Evolutionary conservation across 23 red algal genomes (phyloP).

Genomic region (Agarophyton chilense): DNA sequence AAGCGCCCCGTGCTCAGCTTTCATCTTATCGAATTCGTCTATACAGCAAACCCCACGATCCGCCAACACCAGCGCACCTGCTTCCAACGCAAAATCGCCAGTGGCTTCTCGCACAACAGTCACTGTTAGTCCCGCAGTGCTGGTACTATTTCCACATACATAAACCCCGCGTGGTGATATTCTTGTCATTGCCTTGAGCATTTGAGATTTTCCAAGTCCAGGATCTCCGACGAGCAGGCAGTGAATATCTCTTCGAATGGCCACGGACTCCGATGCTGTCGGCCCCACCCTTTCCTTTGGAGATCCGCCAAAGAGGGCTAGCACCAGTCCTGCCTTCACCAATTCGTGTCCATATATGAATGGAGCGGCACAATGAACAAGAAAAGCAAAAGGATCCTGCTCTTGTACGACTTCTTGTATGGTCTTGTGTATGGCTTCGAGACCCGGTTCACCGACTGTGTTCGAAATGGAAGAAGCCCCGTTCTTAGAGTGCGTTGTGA

Average conservation of each 20-base stretch:
- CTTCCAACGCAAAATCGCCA: slow-evolving; percentile 95
- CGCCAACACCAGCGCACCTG: slow-evolving; percentile 92
- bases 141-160: slow-evolving; percentile 96
- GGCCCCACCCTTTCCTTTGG: slow-evolving; percentile 48
- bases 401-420: slow-evolving; percentile 77
- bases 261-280: slow-evolving; percentile 39
- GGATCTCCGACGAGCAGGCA: slow-evolving; percentile 96
- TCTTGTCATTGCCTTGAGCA: slow-evolving; percentile 85
- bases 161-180: slow-evolving; percentile 93
- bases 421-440: slow-evolving; percentile 19
- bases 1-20: slow-evolving; percentile 87
- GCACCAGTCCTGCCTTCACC: slow-evolving; percentile 91
- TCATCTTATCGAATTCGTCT: slow-evolving; percentile 99
- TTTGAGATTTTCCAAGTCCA: slow-evolving; percentile 98
- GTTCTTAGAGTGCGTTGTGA: slow-evolving; percentile 36
- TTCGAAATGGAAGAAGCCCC: slow-evolving; percentile 16
- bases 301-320: slow-evolving; percentile 87
- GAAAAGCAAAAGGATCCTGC: slow-evolving; percentile 72
- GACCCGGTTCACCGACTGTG: slow-evolving; percentile 48
- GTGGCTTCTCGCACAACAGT: slow-evolving; percentile 88
- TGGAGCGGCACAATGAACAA: slow-evolving; percentile 92
- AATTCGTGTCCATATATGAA: slow-evolving; percentile 98
- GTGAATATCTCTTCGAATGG: slow-evolving; percentile 83
- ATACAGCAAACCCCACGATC: slow-evolving; percentile 96
- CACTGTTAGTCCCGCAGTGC: slow-evolving; percentile 93